Base-by-base conservation (phyloP, 805 yeast genomes). In the Candida nemodendra region DNA sequence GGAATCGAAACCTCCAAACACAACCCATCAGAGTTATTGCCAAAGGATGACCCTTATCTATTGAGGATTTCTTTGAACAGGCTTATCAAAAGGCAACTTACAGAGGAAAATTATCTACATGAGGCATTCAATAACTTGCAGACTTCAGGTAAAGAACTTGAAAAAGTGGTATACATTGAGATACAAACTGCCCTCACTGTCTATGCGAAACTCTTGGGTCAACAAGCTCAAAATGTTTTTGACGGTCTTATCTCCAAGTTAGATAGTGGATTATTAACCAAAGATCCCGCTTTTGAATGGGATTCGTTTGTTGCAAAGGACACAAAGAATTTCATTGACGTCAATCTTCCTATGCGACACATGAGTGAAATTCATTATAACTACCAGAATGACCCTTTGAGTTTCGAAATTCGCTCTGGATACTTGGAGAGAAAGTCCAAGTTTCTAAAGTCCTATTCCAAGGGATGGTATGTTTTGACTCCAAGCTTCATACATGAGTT, bases 381-480 rank as follows among this genome's bases (percentile, higher is more conserved):
- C 21, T 72, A 81, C 54, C 85, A 78, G 55, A 72, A 73, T 51
- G 84, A 88, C 38, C 78, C 88, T 9, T 67, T 87, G 46, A 77
- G 90, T 11, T 66, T 61, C 36, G 81, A 78, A 47, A 72, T 90
- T 26, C 76, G 87, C 37, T 76, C 88, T 9, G 96, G 97, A 2
- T 76, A 71, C 47, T 69, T 91, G 46, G 98, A 93, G 61, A 76
- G 96, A 61, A 75, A 95, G 53, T 86, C 97, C 5, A 91, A 91
- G 69, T 90, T 79, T 59, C 70, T 93, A 48, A 90, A 90, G 67
- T 83, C 91, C n/a, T 93, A 89, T 62, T 78, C 95, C 4, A 75
- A 80, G 45, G 95, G 93, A 3, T 93, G 84, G 79, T 93, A 88
- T 57, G 96, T 91, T 14, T 69, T 91, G 49, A 89, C 99, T 3